Base-by-base conservation (phyloP, 2,329 filamentous ascomycete genomes). In the Exophiala lecanii-corni region DNA sequence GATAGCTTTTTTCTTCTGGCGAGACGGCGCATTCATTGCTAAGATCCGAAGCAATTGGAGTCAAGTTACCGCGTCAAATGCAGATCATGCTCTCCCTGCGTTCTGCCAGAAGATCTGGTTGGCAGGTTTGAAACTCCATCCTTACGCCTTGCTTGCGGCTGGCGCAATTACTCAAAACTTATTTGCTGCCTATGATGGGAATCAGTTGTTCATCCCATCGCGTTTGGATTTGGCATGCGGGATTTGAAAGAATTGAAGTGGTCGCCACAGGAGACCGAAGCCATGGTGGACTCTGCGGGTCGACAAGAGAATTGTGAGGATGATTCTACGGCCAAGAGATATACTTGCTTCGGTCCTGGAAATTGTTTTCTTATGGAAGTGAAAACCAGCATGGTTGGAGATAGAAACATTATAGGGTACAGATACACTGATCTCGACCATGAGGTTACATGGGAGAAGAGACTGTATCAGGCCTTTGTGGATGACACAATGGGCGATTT, bases 91-190 rank as follows among this genome's bases (percentile, higher is more conserved):
- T 15, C 39, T 47, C 23, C 17, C n/a, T 20, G 19, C 9, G 10
- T 45, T 48, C 34, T 48, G 45, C 33, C 45, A 48, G 19, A 33
- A 18, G 10, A 35, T 48, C 20, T n/a, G 18, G 9, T 31, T 44
- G 9, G 15, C 18, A n/a, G 31, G 20, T 7, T 16, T 32, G 30
- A 28, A 13, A 12, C 28, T 31, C 15, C 25, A 23, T 19, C 21
- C 19, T 20, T 30, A 26, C 33, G 16, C 26, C 12, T 25, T 39
- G 19, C 28, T 21, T 6, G 28, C 17, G 4, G 40, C 28, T 3
- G 16, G 36, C 18, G 23, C 44, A 17, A 16, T 44, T n/a, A 26
- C 40, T 3, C 35, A 39, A 10, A 42, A 39, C 13, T 30, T 46
- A 4, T 38, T 49, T 25, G 12, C 31, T 18, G 19, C 23, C 26